Evolutionary conservation across 257 asterid genomes (phyloP), one percentile per base, ranked within the genome.

Genomic region (Plantago major): DNA sequence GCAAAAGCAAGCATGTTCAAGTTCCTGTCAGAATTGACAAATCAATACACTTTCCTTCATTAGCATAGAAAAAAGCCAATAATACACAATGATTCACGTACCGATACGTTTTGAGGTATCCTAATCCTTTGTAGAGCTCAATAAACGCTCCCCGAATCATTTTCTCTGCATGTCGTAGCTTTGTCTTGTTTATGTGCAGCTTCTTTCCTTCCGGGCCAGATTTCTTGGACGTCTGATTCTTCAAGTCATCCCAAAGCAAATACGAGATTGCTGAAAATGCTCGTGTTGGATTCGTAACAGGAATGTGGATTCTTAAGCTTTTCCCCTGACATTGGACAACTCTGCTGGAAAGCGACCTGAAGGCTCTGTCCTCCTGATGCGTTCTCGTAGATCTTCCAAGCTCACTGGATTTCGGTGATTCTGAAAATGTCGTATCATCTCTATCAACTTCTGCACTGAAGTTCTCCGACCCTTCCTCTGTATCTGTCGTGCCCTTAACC

Each of bases 1-100:
- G 65, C 88, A 77, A 91, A 91, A 63, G 98, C 98, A 60, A 84
- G 88, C 92, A 91, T 76, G 87, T 91, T 91, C 78, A 88, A 77
- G 68, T 72, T 84, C 92, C 98, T 91, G 78, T 30, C 54, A 68
- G 15, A 55, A 9, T 53, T 18, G 1, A 44, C 46, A 59, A 14
- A 67, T 38, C 19, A 55, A 38, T 57, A n/a, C 16, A 38, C 10
- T 8, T 40, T 4, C 46, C 48, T 43, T 7, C 53, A 63, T 7
- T 13, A 50, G 56, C n/a, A 42, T 9, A 48, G 37, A 33, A 33
- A 33, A 33, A 22, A 4, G 0, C 40, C 10, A 4, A 10, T 33
- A 4, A 33, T 33, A 17, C 12, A 10, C 47, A 14, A 10, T 10
- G 64, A 55, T 18, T 4, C 30, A n/a, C 42, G 54, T 75, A 91